phyloP scores from a whole-genome alignment of 108 stramenopile genomes.

The Aureococcus anophagefferens region DNA sequence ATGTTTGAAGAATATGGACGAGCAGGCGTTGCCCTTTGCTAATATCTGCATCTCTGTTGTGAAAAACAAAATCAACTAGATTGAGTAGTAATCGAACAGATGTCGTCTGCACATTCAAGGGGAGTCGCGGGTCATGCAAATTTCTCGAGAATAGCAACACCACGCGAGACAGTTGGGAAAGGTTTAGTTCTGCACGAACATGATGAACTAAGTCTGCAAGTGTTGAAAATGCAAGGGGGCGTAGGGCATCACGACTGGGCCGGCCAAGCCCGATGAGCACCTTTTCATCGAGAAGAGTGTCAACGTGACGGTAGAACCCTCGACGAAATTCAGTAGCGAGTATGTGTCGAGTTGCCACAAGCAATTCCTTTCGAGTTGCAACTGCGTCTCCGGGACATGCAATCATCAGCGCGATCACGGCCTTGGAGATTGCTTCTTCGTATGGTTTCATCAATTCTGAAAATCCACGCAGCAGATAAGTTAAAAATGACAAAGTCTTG shows the following conservation, averaged over 20 bases:
- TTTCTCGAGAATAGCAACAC: conserved; percentile 73
- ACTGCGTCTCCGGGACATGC: conserved; percentile 69
- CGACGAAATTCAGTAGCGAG: conserved; percentile 76
- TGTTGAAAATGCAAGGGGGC: conserved; percentile 76
- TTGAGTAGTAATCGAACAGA: conserved; percentile 73
- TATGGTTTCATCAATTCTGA: conserved; percentile 63
- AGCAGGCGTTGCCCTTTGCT: conserved; percentile 60
- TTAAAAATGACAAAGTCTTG: conserved; percentile 79
- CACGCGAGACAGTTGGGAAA: conserved; percentile 70
- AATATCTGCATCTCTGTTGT: conserved; percentile 63
- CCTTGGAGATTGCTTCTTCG: conserved; percentile 61
- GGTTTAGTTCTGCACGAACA: conserved; percentile 54
- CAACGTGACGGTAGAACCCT: conserved; percentile 74
- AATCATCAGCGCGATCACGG: conserved; percentile 65
- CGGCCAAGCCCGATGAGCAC: conserved; percentile 23
- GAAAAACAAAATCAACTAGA: conserved; percentile 72
- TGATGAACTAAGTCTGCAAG: conserved; percentile 82
- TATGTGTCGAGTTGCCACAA: conserved; percentile 78
- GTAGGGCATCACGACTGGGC: conserved; percentile 19
- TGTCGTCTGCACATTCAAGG: conserved; percentile 69
- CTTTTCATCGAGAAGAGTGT: conserved; percentile 76
- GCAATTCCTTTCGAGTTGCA: conserved; percentile 68
- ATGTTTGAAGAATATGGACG: conserved; percentile 60
- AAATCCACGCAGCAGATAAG: conserved; percentile 69
- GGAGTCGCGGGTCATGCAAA: conserved; percentile 65